These are phyloP conservation scores for Monosporozyma servazzii DNA, from an alignment of 805 yeast genomes.

Conservation along the genomic window DNA sequence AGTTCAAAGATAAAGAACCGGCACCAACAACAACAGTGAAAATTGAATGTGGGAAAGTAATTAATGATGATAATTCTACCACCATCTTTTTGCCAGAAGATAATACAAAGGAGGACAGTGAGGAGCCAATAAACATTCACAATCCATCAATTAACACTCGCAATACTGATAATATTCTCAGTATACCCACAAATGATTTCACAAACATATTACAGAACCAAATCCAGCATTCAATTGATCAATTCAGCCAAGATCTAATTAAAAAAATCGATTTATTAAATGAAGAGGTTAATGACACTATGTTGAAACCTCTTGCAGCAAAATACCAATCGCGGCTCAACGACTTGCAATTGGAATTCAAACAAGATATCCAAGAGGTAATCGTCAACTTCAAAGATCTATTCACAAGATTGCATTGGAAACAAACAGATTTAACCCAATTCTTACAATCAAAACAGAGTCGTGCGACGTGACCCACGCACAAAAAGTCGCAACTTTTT, in stretches of 20 bases:
- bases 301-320: slow-evolving; percentile 28
- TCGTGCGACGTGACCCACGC: slow-evolving; percentile 21
- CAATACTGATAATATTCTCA: not conserved
- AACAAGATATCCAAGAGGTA: slow-evolving; percentile 32
- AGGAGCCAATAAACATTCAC: not conserved
- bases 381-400: slow-evolving; percentile 27
- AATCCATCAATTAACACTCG: not conserved
- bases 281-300: slow-evolving; percentile 30
- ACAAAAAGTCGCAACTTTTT: slow-evolving; percentile 1
- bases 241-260: slow-evolving; percentile 30
- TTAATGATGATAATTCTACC: not conserved
- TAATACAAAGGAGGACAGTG: not conserved
- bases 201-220: slow-evolving; percentile 32
- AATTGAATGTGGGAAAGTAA: not conserved
- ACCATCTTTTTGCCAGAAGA: not conserved
- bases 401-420: not conserved
- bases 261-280: slow-evolving; percentile 31
- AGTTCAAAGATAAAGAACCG: too few species aligned
- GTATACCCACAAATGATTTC: slow-evolving; percentile 8
- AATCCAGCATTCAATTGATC: slow-evolving; percentile 28
- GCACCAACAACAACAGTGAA: not conserved
- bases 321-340: slow-evolving; percentile 30
- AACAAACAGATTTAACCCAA: not conserved
- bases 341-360: slow-evolving; percentile 28
- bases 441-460: not conserved